Percentiles rank a stretch among this genome's conserved stretches.
These are phyloP conservation scores for Ilyonectria destructans DNA, from an alignment of 2,329 filamentous ascomycete species.

Conservation along the genomic window DNA sequence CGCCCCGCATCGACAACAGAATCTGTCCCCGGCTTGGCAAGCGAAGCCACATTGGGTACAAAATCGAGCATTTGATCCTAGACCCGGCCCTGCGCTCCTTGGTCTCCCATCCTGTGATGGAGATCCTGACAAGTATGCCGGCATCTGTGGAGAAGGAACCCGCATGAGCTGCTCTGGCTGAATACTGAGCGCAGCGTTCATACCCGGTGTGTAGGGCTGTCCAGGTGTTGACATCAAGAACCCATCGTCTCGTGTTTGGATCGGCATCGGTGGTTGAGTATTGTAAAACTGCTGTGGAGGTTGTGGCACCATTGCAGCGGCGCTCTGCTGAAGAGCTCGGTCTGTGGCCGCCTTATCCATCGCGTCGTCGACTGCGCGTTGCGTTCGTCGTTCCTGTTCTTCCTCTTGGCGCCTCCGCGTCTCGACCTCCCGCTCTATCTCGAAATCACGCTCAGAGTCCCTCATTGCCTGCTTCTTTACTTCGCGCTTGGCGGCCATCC, in stretches of 20 bases:
- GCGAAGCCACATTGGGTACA: slow-evolving; percentile 13
- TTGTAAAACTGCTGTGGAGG: slow-evolving; percentile 1
- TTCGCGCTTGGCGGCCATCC: slow-evolving; percentile 14
- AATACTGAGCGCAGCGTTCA: neutral
- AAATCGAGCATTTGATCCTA: slow-evolving; percentile 1
- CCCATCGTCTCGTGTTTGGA: neutral
- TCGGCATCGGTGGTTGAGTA: slow-evolving; percentile 2
- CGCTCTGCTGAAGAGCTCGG: slow-evolving; percentile 13
- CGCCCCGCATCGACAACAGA: slow-evolving; percentile 11
- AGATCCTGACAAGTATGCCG: neutral
- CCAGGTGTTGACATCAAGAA: neutral
- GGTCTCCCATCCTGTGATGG: neutral
- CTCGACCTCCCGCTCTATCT: slow-evolving; percentile 16
- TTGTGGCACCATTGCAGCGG: neutral
- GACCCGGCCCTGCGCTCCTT: neutral
- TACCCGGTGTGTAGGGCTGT: neutral
- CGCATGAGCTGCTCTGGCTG: slow-evolving; percentile 7
- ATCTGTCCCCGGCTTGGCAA: slow-evolving; percentile 10
- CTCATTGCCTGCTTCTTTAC: slow-evolving; percentile 5
- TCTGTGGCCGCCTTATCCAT: slow-evolving; percentile 9
- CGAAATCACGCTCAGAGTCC: slow-evolving; percentile 15
- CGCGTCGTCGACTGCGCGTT: slow-evolving; percentile 13
- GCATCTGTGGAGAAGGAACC: slow-evolving; percentile 7
- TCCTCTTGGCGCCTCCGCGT: slow-evolving; percentile 3
- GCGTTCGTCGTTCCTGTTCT: slow-evolving; percentile 17